A percentile compares a stretch with the other conserved stretches of the same genome.
phyloP scores from a whole-genome alignment of 192 early-diverging fungal genomes.

The Helicostylum pulchrum region DNA sequence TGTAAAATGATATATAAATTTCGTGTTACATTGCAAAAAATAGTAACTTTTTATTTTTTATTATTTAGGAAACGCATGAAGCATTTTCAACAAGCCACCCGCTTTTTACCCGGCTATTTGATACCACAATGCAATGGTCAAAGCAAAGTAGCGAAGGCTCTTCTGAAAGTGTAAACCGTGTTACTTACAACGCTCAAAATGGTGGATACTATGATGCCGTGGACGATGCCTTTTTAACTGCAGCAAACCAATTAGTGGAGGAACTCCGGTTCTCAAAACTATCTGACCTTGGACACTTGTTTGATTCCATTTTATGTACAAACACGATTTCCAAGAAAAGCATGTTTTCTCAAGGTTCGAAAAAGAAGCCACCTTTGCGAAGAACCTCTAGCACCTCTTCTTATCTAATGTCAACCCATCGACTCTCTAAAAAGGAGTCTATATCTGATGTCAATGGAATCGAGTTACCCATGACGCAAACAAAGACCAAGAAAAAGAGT shows the following conservation, averaged over 20 bases:
- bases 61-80: background rate
- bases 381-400: background rate
- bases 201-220: background rate
- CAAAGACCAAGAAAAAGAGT: too few relatives aligned
- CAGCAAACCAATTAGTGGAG: slow-evolving; percentile 13
- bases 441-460: too few relatives aligned
- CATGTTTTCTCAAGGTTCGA: slow-evolving; percentile 2
- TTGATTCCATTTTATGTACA: slow-evolving; percentile 18
- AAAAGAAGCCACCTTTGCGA: background rate
- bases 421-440: too few relatives aligned
- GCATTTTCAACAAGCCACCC: slow-evolving; percentile 18
- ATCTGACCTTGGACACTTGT: slow-evolving; percentile 17
- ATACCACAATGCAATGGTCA: slow-evolving; percentile 20
- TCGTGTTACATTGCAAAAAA: background rate
- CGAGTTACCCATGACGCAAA: too few relatives aligned
- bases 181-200: too few relatives aligned
- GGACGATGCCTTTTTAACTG: slow-evolving; percentile 10
- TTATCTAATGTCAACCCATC: background rate
- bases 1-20: slow-evolving; percentile 17
- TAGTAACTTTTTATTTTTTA: background rate
- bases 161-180: too few relatives aligned
- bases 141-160: background rate
- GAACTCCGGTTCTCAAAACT: slow-evolving; percentile 2
- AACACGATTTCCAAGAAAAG: slow-evolving; percentile 22
- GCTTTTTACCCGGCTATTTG: slow-evolving; percentile 14